These are phyloP conservation scores for Neofusicoccum parvum DNA, from an alignment of 2,329 filamentous ascomycete genomes.

Conservation along the genomic window DNA sequence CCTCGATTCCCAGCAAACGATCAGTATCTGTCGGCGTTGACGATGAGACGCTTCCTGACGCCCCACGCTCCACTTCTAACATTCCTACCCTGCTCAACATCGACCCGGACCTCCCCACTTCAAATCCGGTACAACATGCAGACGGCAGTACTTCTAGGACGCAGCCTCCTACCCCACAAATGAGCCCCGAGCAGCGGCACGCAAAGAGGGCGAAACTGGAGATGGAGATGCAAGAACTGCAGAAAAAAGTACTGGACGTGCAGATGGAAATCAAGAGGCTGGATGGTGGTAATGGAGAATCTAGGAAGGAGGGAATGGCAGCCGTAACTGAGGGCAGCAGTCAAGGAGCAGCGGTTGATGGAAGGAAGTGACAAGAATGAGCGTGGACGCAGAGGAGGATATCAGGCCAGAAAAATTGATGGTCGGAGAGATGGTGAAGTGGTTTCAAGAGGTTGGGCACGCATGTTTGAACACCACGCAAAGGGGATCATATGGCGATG, in stretches of 20 bases:
- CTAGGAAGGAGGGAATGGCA: not conserved
- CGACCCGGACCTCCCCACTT: conserved; percentile 5
- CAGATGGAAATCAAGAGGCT: conserved; percentile 12
- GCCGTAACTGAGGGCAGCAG: not conserved
- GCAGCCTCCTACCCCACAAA: conserved; percentile 7
- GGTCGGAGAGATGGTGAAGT: not conserved
- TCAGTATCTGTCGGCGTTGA: conserved; percentile 5
- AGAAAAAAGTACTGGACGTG: conserved; percentile 17
- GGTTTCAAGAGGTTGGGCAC: not conserved
- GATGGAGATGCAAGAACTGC: conserved; percentile 17
- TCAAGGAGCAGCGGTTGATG: not conserved
- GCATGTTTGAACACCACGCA: too few species aligned
- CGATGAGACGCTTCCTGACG: conserved; percentile 8
- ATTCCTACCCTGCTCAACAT: conserved; percentile 19
- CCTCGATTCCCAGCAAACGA: conserved; percentile 20
- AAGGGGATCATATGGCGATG: too few species aligned
- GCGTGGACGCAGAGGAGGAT: not conserved
- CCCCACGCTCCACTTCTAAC: conserved; percentile 14
- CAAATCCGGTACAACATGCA: not conserved
- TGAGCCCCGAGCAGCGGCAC: conserved; percentile 19
- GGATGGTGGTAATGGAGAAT: not conserved
- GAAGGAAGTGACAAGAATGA: not conserved
- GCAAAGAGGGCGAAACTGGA: conserved; percentile 14
- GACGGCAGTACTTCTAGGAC: not conserved
- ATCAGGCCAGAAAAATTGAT: not conserved